Evolutionary conservation across 352 stramenopile species (phyloP), one percentile per base, ranked within the genome.

Genomic region (Globisporangium orthogonon): DNA sequence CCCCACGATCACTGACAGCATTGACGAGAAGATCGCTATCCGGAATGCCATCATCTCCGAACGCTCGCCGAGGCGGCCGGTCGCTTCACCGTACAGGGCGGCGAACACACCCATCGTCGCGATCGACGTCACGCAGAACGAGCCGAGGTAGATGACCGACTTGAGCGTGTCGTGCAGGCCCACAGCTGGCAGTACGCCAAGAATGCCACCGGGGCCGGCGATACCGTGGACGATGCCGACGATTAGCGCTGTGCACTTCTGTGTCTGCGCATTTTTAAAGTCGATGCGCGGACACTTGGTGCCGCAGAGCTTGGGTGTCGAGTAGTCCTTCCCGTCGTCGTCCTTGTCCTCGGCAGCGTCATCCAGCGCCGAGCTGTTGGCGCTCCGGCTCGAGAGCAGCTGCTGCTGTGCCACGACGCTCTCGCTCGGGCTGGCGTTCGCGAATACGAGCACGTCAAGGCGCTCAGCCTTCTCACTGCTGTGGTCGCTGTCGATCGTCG

Each of bases 21-120:
- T 18, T 11, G 74, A 73, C 35, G 79, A 91, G 43, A 62, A 56
- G 1, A 84, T 18, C 1, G 66, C 74, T 48, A 95, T 66, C 7
- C 67, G 65, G 31, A 86, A 81, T 28, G 69, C 65, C 23, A 75
- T 31, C n/a, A 23, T 23, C 23, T 23, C 23, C 23, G 23, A 58
- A 23, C 41, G 56, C 58, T 40, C 29, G 37, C 63, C 65, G 45
- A 84, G 46, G 15, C 66, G 73, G 11, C 67, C 66, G 15, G 75
- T 88, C 52, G 71, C 35, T 48, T 81, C 73, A 28, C 89, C 84
- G 63, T 94, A 96, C 1, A 79, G 58, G 3, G 74, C 70, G 0
- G 89, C 81, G 70, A 96, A 97, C 3, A 73, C 69, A 45, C 86
- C 87, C 84, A 97, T 96, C 28, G 88, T 88, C 41, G 95, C 62